These are phyloP conservation scores for Globisporangium nunn DNA, from an alignment of 352 stramenopile genomes.

Conservation along the genomic window DNA sequence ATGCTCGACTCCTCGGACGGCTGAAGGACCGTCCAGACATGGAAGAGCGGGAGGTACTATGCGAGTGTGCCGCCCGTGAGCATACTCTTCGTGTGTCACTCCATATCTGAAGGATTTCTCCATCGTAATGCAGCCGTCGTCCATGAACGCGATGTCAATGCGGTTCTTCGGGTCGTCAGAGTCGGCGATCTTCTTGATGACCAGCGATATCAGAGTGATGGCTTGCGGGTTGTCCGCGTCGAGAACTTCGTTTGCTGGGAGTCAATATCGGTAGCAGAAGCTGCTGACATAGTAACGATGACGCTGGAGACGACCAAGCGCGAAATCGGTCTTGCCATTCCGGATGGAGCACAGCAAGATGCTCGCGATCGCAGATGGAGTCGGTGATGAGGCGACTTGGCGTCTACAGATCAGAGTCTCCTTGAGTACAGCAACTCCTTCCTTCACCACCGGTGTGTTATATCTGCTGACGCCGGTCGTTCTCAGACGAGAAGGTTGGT, in stretches of 20 bases:
- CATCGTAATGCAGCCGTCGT: slow-evolving; percentile 24
- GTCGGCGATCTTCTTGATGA: slow-evolving; percentile 24
- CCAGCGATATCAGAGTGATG: background rate
- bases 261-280: background rate
- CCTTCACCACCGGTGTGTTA: no score
- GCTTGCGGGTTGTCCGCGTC: background rate
- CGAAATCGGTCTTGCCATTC: no score
- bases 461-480: no score
- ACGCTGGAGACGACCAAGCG: no score
- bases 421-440: no score
- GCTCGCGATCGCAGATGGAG: no score
- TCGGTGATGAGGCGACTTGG: no score
- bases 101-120: slow-evolving; percentile 34
- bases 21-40: slow-evolving; percentile 19
- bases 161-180: slow-evolving; percentile 26
- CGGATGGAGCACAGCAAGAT: no score
- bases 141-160: slow-evolving; percentile 40
- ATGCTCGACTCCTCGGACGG: slow-evolving; percentile 18
- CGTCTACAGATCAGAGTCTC: no score
- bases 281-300: no score
- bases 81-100: slow-evolving; percentile 26
- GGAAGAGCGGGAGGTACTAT: slow-evolving; percentile 23
- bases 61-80: slow-evolving; percentile 22
- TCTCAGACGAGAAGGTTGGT: no score
- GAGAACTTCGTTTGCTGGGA: background rate